Base-by-base conservation (phyloP, 2,329 filamentous ascomycete species). In the Penicillium freii region DNA sequence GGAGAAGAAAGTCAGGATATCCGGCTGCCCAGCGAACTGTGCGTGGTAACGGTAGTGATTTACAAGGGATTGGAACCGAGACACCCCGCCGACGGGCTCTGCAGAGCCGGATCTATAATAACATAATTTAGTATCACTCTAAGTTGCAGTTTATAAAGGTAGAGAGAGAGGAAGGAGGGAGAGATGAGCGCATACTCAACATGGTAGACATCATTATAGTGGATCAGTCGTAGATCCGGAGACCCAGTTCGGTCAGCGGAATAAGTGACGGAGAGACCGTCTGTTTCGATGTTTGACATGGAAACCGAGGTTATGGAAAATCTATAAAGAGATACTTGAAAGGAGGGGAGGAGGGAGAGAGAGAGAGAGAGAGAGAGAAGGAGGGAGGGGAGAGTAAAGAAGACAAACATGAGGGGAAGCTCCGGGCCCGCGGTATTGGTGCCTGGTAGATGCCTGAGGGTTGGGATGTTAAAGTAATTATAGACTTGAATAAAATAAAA, bases 191-290 rank as follows among this genome's bases (percentile, higher is more conserved):
- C 71, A 59, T 73, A 78, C 74, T 96, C 91, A 53, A 96, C 84
- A 68, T 96, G 92, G 74, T 96, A 96, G 59, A 96, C 92, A 76
- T 97, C 92, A 75, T 96, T 96, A 81, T 89, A 96, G 77, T 96
- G 92, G 33, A 96, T 73, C 54, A 96, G 76, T n/a, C 92, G 86
- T 50, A 96, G 77, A 71, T 91, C 88, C 44, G 91, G 89, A 42
- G 80, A 72, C 44, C 76, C 77, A 54, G 71, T 71, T 33, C 77
- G 73, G 44, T 73, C 73, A 62, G 76, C 75, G 29, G 76, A 71
- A 64, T 77, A 73, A 27, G 74, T 80, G 61, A 78, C 72, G 58
- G 75, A 72, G 17, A 71, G 60, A 46, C 75, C 75, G 58, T 70
- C 72, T 11, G 59, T 62, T 48, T 72, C 68, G 29, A 71, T 58